A percentile compares a stretch with the other conserved stretches of the same genome.
Conservation (phyloP, 2,329 filamentous ascomycete species). For the Rugonectria rugulosa region DNA sequence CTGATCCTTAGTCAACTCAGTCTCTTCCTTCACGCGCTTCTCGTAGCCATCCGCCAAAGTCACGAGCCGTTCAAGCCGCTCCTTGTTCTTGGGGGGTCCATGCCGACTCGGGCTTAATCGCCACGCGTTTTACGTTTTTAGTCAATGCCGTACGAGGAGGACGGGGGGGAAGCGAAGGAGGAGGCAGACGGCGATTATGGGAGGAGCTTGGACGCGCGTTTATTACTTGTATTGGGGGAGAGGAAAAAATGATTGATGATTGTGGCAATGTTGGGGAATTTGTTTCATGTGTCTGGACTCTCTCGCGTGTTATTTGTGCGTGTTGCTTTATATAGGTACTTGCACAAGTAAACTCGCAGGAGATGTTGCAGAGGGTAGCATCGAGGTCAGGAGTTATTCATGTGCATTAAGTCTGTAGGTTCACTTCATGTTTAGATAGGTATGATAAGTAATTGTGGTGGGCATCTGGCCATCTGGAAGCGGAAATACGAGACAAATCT, state of each 20-base stretch:
- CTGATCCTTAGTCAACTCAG: slow-evolving; percentile 94
- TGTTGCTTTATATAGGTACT: too few species aligned
- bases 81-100: slow-evolving; percentile 81
- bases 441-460: too few species aligned
- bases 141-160: slow-evolving; percentile 4
- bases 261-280: not conserved
- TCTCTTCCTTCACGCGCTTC: slow-evolving; percentile 99
- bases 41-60: slow-evolving; percentile 94
- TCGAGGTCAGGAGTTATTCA: not conserved
- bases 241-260: too few species aligned
- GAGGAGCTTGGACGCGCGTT: slow-evolving; percentile 13
- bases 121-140: slow-evolving; percentile 14
- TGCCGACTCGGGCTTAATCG: slow-evolving; percentile 14
- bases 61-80: slow-evolving; percentile 87
- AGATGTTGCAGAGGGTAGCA: too few species aligned
- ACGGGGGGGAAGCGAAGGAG: not conserved
- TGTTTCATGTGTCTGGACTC: too few species aligned
- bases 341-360: too few species aligned
- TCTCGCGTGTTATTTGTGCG: too few species aligned
- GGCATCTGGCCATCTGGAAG: not conserved
- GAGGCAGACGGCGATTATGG: too few species aligned
- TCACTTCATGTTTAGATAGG: not conserved
- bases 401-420: not conserved
- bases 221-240: slow-evolving; percentile 5
- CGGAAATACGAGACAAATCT: not conserved